Evolutionary conservation across 116 monocot species (phyloP), one percentile per base, ranked within the genome.

Genomic region (Posidonia oceanica): DNA sequence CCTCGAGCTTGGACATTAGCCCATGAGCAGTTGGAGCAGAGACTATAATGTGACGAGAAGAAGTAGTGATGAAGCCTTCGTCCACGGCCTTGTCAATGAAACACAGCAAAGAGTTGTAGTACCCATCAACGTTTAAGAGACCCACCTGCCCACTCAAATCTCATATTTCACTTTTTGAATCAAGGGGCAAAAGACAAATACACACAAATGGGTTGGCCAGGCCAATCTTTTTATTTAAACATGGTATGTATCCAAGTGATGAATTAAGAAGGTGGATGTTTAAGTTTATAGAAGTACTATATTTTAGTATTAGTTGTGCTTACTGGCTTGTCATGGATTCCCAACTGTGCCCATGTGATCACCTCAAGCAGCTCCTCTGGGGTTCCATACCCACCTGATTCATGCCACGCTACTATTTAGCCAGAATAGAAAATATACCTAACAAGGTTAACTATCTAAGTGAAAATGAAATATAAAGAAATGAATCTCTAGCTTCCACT

Each of bases 81-180:
- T 86, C 82, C 4, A 86, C 82, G 0, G 86, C 82, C 75, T 75
- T 86, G 77, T 82, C 82, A 38, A 86, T 72, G 66, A 86, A 82
- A 0, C 68, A 52, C 3, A 86, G 63, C 52, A 86, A 67, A 7
- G 82, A 80, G 72, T 86, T 86, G 72, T 86, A 86, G 77, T 86
- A 86, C 1, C 82, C 86, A 57, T 86, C 82, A 23, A 86, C 86
- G 61, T 86, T 86, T 68, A 86, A 64, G 73, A 86, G 66, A 36
- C 82, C 86, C 42, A 85, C 85, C 85, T 85, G 71, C 63, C 39
- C 39, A 18, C 67, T 20, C 59, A 11, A 38, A 16, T 6, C 14
- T 21, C 41, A 23, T 22, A 67, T 29, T 51, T 67, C 20, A 20
- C 22, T 22, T 4, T 67, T 12, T 67, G 20, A n/a, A 15, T 11